Evolutionary conservation across 352 stramenopile species (phyloP).

Genomic region (Hyaloperonospora brassicae): DNA sequence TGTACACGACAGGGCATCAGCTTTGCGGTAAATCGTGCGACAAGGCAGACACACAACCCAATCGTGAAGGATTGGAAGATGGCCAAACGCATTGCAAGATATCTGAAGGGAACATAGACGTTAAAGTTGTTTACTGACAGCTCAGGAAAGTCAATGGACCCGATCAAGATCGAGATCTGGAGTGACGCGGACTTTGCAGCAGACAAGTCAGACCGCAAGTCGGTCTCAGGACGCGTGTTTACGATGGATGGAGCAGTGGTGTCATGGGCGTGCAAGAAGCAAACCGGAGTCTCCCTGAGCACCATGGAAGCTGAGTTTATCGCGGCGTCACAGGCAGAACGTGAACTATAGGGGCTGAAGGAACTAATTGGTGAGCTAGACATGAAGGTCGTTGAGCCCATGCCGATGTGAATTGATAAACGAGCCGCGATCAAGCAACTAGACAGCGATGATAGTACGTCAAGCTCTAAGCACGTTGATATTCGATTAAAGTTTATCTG

Average conservation of each 20-base stretch:
- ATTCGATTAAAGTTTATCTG: conserved; percentile 1
- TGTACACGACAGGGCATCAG: background rate
- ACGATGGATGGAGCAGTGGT: background rate
- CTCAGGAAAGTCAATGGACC: background rate
- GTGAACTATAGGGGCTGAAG: too few relatives aligned
- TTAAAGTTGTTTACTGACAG: background rate
- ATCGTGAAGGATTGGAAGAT: background rate
- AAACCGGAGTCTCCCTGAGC: background rate
- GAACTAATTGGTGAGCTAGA: background rate
- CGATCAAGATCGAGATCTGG: background rate
- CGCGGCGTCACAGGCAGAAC: too few relatives aligned
- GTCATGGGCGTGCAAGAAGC: background rate
- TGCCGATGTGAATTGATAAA: background rate
- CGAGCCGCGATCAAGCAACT: background rate
- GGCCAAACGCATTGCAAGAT: background rate
- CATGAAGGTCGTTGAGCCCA: background rate
- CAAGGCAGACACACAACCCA: background rate
- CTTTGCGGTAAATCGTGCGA: background rate
- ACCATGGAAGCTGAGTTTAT: background rate
- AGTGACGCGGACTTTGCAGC: too few relatives aligned
- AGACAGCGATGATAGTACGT: background rate
- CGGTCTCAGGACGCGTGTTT: background rate
- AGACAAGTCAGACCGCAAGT: too few relatives aligned
- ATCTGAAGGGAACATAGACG: background rate
- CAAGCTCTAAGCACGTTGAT: background rate